Percentiles rank a stretch among this genome's conserved stretches.
These are phyloP conservation scores for Quercus tomentella DNA, from an alignment of 331 rosid genomes.

Conservation along the genomic window DNA sequence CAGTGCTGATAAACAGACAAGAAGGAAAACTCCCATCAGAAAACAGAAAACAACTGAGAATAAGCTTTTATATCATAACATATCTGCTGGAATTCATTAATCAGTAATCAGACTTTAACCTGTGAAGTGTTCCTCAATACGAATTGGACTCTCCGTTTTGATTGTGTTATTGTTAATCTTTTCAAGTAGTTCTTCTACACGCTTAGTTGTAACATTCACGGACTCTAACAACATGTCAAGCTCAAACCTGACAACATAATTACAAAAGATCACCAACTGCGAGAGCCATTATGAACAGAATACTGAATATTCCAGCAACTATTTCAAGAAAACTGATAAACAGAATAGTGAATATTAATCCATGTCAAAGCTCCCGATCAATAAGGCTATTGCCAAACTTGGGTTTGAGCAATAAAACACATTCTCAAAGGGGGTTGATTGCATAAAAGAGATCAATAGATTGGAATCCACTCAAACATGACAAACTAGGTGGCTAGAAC, in stretches of 20 bases:
- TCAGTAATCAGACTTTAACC: constrained; percentile 42
- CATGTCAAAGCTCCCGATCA: neutral
- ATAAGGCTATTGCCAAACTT: neutral
- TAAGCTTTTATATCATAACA: constrained; percentile 4
- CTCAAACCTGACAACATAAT: constrained; percentile 71
- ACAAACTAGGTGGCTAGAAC: neutral
- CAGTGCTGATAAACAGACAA: constrained; percentile 54
- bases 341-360: neutral
- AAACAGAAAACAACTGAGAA: constrained; percentile 21
- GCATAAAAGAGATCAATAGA: no score
- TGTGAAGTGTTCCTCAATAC: constrained; percentile 85
- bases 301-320: neutral
- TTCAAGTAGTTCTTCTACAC: constrained; percentile 88
- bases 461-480: neutral
- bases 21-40: constrained; percentile 24
- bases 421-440: no score
- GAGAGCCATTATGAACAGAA: neutral
- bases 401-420: neutral
- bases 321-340: constrained; percentile 3
- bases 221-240: constrained; percentile 98
- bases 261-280: constrained; percentile 23
- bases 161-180: constrained; percentile 69
- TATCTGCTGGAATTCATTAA: constrained; percentile 11
- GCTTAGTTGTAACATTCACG: constrained; percentile 78
- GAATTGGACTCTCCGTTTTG: constrained; percentile 62